phyloP scores from a whole-genome alignment of 202 grass and related monocot species.

The Alloteropsis angusta region DNA sequence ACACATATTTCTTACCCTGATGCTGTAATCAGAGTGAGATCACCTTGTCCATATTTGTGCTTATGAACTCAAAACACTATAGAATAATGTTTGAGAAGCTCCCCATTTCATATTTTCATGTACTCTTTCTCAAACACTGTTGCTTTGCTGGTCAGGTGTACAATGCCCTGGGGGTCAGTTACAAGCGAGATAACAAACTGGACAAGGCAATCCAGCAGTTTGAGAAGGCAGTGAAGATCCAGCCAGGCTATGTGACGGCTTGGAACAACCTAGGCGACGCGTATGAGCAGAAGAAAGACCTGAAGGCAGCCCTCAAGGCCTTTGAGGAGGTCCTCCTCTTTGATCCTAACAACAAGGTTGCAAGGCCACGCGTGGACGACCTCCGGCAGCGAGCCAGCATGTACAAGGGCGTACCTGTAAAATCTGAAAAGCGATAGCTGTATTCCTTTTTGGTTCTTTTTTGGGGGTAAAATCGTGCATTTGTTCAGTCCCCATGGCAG shows the following conservation, averaged over 20 bases:
- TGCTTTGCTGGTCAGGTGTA: conserved; percentile 45
- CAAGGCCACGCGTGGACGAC: conserved; percentile 62
- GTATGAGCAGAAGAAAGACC: conserved; percentile 71
- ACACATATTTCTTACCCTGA: not conserved
- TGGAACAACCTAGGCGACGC: conserved; percentile 94
- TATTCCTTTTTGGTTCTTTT: not conserved
- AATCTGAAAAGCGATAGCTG: conserved; percentile 51
- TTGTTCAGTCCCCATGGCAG: not conserved
- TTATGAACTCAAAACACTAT: not conserved
- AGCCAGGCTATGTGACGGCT: conserved; percentile 86
- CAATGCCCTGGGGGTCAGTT: conserved; percentile 88
- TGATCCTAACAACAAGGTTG: conserved; percentile 89
- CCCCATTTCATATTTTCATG: not conserved
- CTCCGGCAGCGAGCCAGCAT: conserved; percentile 54
- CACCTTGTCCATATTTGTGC: not conserved
- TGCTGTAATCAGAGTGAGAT: not conserved
- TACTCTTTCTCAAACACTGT: not conserved
- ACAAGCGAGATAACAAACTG: conserved; percentile 77
- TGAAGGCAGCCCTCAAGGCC: conserved; percentile 63
- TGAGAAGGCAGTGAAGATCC: conserved; percentile 81
- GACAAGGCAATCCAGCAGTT: conserved; percentile 80
- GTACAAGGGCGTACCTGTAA: conserved; percentile 79
- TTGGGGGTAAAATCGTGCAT: not conserved
- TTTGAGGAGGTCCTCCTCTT: conserved; percentile 89
- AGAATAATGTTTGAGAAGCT: not conserved